Evolutionary conservation across 73 alveolate genomes (phyloP).

Genomic region (Paramecium biaurelia): DNA sequence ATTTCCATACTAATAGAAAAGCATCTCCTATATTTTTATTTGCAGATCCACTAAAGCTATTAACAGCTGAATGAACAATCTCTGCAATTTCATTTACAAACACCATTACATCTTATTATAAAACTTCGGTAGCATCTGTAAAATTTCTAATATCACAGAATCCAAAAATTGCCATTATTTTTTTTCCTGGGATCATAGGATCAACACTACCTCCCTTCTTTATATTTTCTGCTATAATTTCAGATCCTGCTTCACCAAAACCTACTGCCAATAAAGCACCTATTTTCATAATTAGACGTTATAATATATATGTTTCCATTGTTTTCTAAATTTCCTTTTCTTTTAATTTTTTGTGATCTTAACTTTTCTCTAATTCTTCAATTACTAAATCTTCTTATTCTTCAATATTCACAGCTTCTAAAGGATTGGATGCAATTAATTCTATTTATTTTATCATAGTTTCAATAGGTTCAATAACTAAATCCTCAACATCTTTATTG

Average conservation of each 20-base stretch:
- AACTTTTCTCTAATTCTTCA: slow-evolving; percentile 53
- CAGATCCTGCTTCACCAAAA: slow-evolving; percentile 99
- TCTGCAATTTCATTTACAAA: slow-evolving; percentile 98
- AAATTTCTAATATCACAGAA: slow-evolving; percentile 97
- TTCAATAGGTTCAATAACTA: slow-evolving; percentile 85
- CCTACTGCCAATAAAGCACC: slow-evolving; percentile 96
- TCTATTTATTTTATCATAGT: slow-evolving; percentile 80
- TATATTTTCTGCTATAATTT: slow-evolving; percentile 95
- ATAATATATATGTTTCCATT: slow-evolving; percentile 88
- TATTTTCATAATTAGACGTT: slow-evolving; percentile 88
- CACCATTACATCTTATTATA: slow-evolving; percentile 92
- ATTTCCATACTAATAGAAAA: slow-evolving; percentile 95
- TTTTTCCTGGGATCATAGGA: slow-evolving; percentile 96
- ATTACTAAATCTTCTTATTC: slow-evolving; percentile 65
- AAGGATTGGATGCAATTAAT: slow-evolving; percentile 83
- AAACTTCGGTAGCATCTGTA: slow-evolving; percentile 96
- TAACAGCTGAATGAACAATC: slow-evolving; percentile 89
- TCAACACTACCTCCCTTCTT: slow-evolving; percentile 89
- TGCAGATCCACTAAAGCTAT: slow-evolving; percentile 90
- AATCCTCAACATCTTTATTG: slow-evolving; percentile 72
- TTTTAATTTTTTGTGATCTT: slow-evolving; percentile 21
- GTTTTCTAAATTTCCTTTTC: slow-evolving; percentile 47
- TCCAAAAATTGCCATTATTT: slow-evolving; percentile 93
- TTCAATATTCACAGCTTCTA: slow-evolving; percentile 77
- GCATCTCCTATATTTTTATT: slow-evolving; percentile 99